Base-by-base conservation (phyloP, 495 filamentous ascomycete genomes). In the Penicillium canescens region DNA sequence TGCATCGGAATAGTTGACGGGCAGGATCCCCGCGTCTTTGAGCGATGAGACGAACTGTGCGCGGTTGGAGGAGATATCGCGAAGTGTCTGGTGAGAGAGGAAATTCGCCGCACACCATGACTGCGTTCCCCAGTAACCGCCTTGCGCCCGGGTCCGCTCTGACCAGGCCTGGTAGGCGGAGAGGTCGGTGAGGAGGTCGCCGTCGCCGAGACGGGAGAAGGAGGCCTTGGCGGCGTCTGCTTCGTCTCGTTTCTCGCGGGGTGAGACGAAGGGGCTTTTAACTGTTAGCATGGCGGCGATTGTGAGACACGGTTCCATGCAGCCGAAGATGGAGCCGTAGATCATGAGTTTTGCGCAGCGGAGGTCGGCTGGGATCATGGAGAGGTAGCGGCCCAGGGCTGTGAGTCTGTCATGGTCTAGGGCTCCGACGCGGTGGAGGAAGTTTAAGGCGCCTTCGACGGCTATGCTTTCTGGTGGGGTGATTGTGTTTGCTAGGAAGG, bases 311-410 rank as follows among this genome's bases (percentile, higher is more conserved):
- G 92, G 80, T 59, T 96, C 90, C 13, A 98, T 84, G 59, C 91
- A 96, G 16, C 88, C 87, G 63, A 98, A 98, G 39, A 91, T 93
- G 2, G 91, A 88, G 13, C 94, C 95, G 59, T 95, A 96, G 13
- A 98, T 91, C 83, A 98, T 89, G 7, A 98, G 82, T 69, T 98
- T 98, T 16, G 88, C 88, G 67, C 90, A 96, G 10, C 95, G 85
- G 23, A 98, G 76, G 57, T 98, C 94, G 1, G 95, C 91, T 3
- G 94, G 94, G 37, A 98, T 96, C 86, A 95, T 88, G 35, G 92
- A 85, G 9, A 98, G 74, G 71, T 98, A 93, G 41, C 88, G 82
- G 36, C 94, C 94, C 1, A 98, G 84, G 0, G 91, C 91, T 1
- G 94, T 98, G 37, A 98, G 76, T 52, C 89, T 84, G 46, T 90